Base-by-base conservation (phyloP, 352 stramenopile genomes). In the Globisporangium cystogenes region DNA sequence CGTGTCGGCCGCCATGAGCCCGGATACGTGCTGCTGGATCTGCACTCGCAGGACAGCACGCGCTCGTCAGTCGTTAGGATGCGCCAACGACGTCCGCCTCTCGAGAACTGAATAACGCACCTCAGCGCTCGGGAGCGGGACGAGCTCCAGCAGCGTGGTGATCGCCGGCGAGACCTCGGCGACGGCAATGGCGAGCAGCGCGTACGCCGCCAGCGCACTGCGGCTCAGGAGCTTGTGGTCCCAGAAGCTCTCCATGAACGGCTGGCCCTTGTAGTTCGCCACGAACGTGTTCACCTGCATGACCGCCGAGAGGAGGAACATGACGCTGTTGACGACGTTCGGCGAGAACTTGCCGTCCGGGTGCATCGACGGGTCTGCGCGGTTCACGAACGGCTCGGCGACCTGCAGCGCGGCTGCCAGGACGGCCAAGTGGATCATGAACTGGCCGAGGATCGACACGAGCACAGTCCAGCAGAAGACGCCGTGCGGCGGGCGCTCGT, bases 321-420 rank as follows among this genome's bases (percentile, higher is more conserved):
- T 90, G 42, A 93, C 86, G 7, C 83, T 95, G 67, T 99, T 99
- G 50, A 99, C 70, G 0, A 95, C 77, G 52, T 97, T 98, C 1
- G 96, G 94, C 45, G 76, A 77, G 70, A 99, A 99, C 21, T 88
- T 77, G 37, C 82, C 90, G 37, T 80, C 69, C 3, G 72, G 72
- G 44, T 82, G 72, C 72, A 81, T 78, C 27, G 65, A 49, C 11
- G 94, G 76, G 24, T 86, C 74, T 41, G 51, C 49, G 23, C 62
- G 65, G 54, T 86, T 89, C n/a, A 79, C 71, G 37, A 86, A 72
- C n/a, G 80, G 76, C 43, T 88, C 64, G 10, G 78, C 59, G 11
- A 86, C 66, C 1, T 53, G 35, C 35, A 83, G 53, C 11, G 76
- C 74, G 14, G 68, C 51, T 18, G 86, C 63, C 18, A 98, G 85